Evolutionary conservation across 2,329 filamentous ascomycete species (phyloP), one percentile per base, ranked within the genome.

Genomic region (Stemphylium lycopersici): DNA sequence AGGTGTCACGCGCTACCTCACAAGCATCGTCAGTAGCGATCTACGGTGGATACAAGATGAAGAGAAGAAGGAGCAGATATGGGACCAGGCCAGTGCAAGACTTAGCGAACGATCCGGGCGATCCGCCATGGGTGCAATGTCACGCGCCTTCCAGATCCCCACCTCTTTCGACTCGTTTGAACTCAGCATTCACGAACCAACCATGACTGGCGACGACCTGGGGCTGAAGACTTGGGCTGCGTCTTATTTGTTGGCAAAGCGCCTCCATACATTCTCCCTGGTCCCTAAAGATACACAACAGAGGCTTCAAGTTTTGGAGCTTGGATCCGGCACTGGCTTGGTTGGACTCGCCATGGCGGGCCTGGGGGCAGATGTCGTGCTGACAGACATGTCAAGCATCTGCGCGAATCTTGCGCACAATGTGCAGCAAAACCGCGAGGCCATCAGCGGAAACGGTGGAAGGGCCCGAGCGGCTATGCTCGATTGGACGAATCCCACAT

Each of bases 171-270:
- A 61, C 20, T 53, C 63, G 2, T 71, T 75, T 44, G 82, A 87
- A 40, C 79, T 99, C 45, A 82, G 83, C 32, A 86, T 99, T 34
- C 84, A 91, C 52, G 95, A 99, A 72, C 95, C 95, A 1, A 87
- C 92, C 0, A 80, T 98, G 51, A 96, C 91, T 0, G 90, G 90
- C 6, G 93, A 97, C 74, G 90, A 90, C 55, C 81, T 98, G 15
- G 95, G 95, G 1, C 83, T 96, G 73, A 98, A 99, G 76, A 99
- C 95, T 0, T 98, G 95, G 95, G 91, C 90, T 0, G 93, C 92
- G 0, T 93, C 92, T 0, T 96, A 92, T 69, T 83, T 96, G 2
- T 85, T 98, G 4, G 89, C 93, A 0, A 88, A 85, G 62, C 86
- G 90, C 20, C 83, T 98, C 22, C 68, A 69, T 42, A 58, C 55